phyloP scores from a whole-genome alignment of 768 basidiomycete genomes.

The Polyporus arcularius region DNA sequence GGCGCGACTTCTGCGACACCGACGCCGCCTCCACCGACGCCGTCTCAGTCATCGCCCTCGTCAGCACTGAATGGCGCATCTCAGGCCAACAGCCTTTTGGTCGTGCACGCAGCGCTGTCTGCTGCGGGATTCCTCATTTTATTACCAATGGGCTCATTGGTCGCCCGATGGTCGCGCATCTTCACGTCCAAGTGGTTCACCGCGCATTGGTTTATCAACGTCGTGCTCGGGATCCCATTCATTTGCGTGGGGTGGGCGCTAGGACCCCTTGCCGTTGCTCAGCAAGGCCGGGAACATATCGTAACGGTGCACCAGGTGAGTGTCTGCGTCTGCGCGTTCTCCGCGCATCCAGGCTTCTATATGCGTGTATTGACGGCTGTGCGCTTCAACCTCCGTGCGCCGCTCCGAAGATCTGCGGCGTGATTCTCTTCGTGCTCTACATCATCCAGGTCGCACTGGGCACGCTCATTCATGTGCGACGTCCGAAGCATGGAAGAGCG shows the following conservation, averaged over 20 bases:
- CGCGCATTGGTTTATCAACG: conserved; percentile 53
- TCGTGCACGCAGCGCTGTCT: conserved; percentile 54
- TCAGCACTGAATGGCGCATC: neutral
- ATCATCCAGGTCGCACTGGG: conserved; percentile 55
- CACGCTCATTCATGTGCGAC: conserved; percentile 49
- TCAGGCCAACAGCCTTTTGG: conserved; percentile 32
- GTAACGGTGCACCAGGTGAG: conserved; percentile 52
- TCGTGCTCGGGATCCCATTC: conserved; percentile 48
- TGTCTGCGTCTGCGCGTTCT: neutral
- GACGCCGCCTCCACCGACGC: neutral
- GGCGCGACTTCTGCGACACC: neutral
- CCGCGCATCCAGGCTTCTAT: no score
- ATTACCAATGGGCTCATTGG: conserved; percentile 52
- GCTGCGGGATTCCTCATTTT: conserved; percentile 58
- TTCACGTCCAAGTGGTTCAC: conserved; percentile 56
- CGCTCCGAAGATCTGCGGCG: conserved; percentile 48
- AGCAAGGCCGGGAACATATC: conserved; percentile 45
- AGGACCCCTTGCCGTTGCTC: conserved; percentile 47
- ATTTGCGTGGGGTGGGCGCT: conserved; percentile 51
- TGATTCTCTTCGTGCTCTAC: conserved; percentile 52
- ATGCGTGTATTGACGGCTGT: neutral
- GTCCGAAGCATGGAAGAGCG: conserved; percentile 29
- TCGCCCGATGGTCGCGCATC: conserved; percentile 56
- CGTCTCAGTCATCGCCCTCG: conserved; percentile 23
- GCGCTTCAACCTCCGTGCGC: neutral